A percentile compares a stretch with the other conserved stretches of the same genome.
Evolutionary conservation across 176 grass and related monocot genomes (phyloP).

Genomic region (Carex pumila): DNA sequence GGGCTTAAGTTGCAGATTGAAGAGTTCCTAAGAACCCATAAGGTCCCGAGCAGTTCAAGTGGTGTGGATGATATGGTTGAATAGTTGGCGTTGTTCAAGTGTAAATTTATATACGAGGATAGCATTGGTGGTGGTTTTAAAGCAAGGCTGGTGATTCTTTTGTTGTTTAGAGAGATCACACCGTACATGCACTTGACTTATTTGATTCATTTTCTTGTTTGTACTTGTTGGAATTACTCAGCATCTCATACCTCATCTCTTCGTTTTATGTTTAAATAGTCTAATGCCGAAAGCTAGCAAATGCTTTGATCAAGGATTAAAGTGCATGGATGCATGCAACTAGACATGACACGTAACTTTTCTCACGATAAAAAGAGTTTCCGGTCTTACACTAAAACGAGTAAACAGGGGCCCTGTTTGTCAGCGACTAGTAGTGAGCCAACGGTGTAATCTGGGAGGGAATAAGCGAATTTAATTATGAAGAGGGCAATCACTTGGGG

Average conservation of each 20-base stretch:
- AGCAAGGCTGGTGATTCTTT: background rate
- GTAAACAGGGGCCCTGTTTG: background rate
- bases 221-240: background rate
- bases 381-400: background rate
- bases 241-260: background rate
- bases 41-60: conserved; percentile 25
- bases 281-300: background rate
- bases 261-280: background rate
- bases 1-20: conserved; percentile 66
- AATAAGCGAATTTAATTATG: no score
- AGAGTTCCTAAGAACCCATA: conserved; percentile 67
- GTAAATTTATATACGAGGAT: background rate
- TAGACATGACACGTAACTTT: background rate
- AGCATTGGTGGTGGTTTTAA: background rate
- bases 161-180: background rate
- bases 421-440: background rate
- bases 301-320: background rate
- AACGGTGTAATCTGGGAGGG: no score
- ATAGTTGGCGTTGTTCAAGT: conserved; percentile 17
- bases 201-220: background rate
- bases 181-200: background rate
- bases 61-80: conserved; percentile 34
- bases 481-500: no score
- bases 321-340: background rate
- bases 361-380: background rate